Evolutionary conservation across 202 grass and related monocot species (phyloP).

Genomic region (Zoysia matrella): DNA sequence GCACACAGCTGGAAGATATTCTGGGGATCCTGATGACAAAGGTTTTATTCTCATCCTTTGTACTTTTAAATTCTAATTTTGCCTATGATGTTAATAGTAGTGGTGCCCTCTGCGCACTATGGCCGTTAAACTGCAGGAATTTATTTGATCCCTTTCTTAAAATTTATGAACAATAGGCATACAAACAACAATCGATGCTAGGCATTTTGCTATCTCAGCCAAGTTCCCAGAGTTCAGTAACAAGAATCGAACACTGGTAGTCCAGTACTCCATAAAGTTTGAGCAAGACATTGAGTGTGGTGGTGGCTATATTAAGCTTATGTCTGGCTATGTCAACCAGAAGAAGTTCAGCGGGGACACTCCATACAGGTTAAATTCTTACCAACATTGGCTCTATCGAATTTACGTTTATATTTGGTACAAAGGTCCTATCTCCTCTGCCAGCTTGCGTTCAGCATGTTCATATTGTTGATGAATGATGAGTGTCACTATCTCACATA

Average conservation of each 20-base stretch:
- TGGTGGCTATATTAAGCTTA: conserved; percentile 96
- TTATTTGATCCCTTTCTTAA: neutral
- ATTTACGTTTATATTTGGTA: conserved; percentile 7
- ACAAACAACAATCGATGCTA: conserved; percentile 87
- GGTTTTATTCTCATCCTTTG: conserved; percentile 42
- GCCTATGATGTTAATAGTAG: conserved; percentile 3
- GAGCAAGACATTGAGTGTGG: conserved; percentile 99
- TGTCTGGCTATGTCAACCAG: conserved; percentile 99
- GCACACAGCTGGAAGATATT: conserved; percentile 83
- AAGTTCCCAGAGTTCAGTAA: conserved; percentile 21
- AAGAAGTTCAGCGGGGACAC: conserved; percentile 98
- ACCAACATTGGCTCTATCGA: neutral
- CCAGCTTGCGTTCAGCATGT: neutral
- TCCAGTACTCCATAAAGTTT: conserved; percentile 99
- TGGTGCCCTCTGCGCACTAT: neutral
- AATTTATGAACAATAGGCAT: conserved; percentile 55
- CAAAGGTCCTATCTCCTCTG: neutral
- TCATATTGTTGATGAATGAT: conserved; percentile 15
- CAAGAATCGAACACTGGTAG: no score
- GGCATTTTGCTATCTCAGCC: conserved; percentile 94
- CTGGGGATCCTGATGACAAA: conserved; percentile 95
- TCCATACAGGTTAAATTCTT: conserved; percentile 80
- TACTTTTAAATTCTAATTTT: neutral
- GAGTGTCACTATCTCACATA: neutral
- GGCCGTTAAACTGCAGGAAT: neutral